Conservation (phyloP, 495 filamentous ascomycete species). For the Annulohypoxylon nitens region DNA sequence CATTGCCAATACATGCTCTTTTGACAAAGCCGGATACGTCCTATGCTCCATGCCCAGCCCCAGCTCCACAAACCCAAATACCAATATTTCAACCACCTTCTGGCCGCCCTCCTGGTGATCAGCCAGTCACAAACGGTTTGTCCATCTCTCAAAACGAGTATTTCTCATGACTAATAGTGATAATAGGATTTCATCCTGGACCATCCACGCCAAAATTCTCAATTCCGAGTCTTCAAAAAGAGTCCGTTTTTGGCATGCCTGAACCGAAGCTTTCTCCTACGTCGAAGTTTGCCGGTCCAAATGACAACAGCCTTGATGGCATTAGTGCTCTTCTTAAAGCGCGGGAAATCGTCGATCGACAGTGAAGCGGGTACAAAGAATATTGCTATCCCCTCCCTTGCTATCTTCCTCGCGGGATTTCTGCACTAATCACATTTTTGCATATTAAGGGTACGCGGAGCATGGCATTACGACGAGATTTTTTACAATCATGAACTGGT, state of each 20-base stretch:
- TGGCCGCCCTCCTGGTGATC: slow-evolving; percentile 37
- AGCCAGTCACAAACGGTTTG: slow-evolving; percentile 15
- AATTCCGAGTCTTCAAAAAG: slow-evolving; percentile 25
- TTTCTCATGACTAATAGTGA: slow-evolving; percentile 4
- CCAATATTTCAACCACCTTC: slow-evolving; percentile 40
- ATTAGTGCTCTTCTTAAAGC: slow-evolving; percentile 68
- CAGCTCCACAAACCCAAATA: slow-evolving; percentile 35
- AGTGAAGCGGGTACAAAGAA: slow-evolving; percentile 24
- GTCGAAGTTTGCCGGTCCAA: slow-evolving; percentile 16
- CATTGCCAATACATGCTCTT: slow-evolving; percentile 62
- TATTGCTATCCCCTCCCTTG: not conserved
- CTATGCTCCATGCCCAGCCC: slow-evolving; percentile 13
- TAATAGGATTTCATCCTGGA: slow-evolving; percentile 25
- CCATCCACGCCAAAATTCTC: slow-evolving; percentile 30
- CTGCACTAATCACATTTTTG: slow-evolving; percentile 37
- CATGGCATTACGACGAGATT: slow-evolving; percentile 46
- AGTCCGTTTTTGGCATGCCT: slow-evolving; percentile 27
- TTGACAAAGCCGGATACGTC: slow-evolving; percentile 53
- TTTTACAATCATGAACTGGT: slow-evolving; percentile 35
- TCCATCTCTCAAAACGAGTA: not conserved
- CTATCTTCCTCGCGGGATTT: slow-evolving; percentile 24
- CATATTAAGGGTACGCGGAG: slow-evolving; percentile 36
- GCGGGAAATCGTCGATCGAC: slow-evolving; percentile 67
- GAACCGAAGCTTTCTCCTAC: slow-evolving; percentile 21
- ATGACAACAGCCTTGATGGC: slow-evolving; percentile 55